These are phyloP conservation scores for Avena atlantica DNA, from an alignment of 176 grass and related monocot species.

Conservation along the genomic window DNA sequence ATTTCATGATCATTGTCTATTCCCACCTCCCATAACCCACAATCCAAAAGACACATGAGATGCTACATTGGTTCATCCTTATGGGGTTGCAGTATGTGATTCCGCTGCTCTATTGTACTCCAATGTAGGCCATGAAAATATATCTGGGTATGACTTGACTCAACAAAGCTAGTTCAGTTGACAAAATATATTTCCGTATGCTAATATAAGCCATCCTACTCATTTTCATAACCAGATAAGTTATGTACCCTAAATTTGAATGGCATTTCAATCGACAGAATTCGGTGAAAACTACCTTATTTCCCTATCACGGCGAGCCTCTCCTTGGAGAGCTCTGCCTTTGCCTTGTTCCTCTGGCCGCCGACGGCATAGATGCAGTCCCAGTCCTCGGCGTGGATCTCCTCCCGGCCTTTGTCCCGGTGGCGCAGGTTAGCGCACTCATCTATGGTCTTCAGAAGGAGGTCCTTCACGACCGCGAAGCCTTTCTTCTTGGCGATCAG, in stretches of 20 bases:
- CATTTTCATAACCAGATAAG: neutral
- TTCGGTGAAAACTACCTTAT: neutral
- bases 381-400: too few species aligned
- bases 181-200: neutral
- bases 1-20: too few species aligned
- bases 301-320: neutral
- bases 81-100: too few species aligned
- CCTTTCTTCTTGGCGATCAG: too few species aligned
- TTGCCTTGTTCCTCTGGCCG: too few species aligned
- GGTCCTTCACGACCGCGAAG: too few species aligned
- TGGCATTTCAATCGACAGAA: constrained; percentile 22
- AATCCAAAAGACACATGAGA: neutral
- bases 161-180: constrained; percentile 31
- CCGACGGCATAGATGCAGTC: too few species aligned
- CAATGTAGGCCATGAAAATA: constrained; percentile 8
- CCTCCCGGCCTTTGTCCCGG: too few species aligned
- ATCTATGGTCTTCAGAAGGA: too few species aligned
- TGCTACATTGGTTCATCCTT: constrained; percentile 4
- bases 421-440: too few species aligned
- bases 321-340: too few species aligned
- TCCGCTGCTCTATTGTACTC: too few species aligned
- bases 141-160: constrained; percentile 7
- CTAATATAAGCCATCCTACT: neutral
- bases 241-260: constrained; percentile 12
- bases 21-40: neutral